These are phyloP conservation scores for Udeniomyces megalosporus DNA, from an alignment of 768 basidiomycete genomes.

Conservation along the genomic window DNA sequence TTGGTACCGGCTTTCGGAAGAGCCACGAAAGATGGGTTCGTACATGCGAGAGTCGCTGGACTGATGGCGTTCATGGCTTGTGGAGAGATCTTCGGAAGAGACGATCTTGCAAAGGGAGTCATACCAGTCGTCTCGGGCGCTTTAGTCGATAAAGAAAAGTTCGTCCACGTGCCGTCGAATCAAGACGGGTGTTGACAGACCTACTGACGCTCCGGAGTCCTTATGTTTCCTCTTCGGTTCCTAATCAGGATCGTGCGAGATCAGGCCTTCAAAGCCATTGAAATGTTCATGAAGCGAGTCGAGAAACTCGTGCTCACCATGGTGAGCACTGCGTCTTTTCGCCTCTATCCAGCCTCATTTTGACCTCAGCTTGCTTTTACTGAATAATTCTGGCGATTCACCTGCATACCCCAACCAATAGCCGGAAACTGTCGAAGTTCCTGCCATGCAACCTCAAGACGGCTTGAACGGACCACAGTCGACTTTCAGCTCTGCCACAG, in stretches of 20 bases:
- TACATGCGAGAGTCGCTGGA: constrained; percentile 83
- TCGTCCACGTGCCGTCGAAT: constrained; percentile 20
- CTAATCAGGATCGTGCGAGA: constrained; percentile 64
- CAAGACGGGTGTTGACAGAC: neutral
- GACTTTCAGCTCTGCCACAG: constrained; percentile 18
- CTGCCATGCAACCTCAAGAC: constrained; percentile 25
- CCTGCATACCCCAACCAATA: constrained; percentile 23
- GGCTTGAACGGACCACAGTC: neutral
- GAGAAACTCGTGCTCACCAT: constrained; percentile 63
- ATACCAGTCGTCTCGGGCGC: constrained; percentile 68
- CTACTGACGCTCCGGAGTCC: neutral
- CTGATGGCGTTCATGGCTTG: constrained; percentile 93
- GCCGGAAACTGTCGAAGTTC: constrained; percentile 41
- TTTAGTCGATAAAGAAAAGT: constrained; percentile 89
- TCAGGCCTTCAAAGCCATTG: constrained; percentile 86
- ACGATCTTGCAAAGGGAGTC: constrained; percentile 78
- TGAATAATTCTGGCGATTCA: neutral
- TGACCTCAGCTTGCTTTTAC: neutral
- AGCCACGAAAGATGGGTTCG: constrained; percentile 75
- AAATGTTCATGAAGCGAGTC: constrained; percentile 67
- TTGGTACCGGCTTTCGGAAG: constrained; percentile 86
- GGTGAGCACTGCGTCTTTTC: constrained; percentile 37
- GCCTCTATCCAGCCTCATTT: neutral
- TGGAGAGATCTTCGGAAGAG: constrained; percentile 67
- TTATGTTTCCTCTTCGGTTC: neutral